Base-by-base conservation (phyloP, 495 filamentous ascomycete species). In the Hypoxylon lienhwacheense region DNA sequence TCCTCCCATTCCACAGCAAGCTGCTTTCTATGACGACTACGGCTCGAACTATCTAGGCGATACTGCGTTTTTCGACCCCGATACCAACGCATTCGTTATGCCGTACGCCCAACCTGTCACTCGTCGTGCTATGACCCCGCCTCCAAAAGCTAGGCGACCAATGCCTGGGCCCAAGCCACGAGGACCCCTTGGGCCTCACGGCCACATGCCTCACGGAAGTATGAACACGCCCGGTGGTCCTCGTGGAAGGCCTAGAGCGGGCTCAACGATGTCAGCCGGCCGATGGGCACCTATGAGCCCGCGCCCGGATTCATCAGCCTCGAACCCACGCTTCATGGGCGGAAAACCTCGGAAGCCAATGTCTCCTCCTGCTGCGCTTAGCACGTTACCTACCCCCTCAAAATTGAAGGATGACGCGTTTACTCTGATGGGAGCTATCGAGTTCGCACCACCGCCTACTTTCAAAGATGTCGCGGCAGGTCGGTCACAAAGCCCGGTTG, bases 51-150 rank as follows among this genome's bases (percentile, higher is more conserved):
- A 85, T 64, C 78, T 85, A n/a, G 70, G 66, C 21, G 81, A 85
- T 43, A 69, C 72, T 5, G 70, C 76, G n/a, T 81, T 87, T 53
- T 96, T 85, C 60, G 90, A 97, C 64, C 85, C 87, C 6, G 76
- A 81, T 4, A 79, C 79, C 8, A 89, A 89, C 55, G 78, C 83
- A 19, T 95, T 89, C 57, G 81, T 88, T 56, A 85, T 87, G 72
- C 80, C 84, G 7, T 96, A 85, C 55, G 87, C 90, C 10, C 82
- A 96, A 67, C 90, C 89, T 7, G 77, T 93, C 2, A 82, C 78
- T 52, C 89, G 93, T 63, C 87, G 93, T 53, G 95, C 93, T 33
- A 98, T 98, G 93, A 97, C 95, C 20, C 93, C 93, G 21, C 95
- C 93, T 12, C 91, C 93, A 15, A 81, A 84, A 10, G 85, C 82